Percentiles rank a stretch among this genome's conserved stretches.
phyloP scores from a whole-genome alignment of 441 rosid species.

The Gossypium gossypioides region DNA sequence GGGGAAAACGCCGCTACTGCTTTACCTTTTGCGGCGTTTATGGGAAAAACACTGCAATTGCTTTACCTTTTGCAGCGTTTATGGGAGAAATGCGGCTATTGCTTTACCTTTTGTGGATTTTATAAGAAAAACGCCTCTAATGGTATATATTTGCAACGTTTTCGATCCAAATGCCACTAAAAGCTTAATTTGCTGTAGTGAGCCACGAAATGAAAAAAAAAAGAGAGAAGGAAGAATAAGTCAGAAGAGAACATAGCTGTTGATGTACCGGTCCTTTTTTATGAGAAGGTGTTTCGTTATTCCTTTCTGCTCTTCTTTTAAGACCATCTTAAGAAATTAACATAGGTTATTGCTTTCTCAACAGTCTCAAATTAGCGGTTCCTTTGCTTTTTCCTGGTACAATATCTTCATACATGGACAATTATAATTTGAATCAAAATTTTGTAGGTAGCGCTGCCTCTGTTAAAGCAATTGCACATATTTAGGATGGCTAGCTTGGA shows the following conservation, averaged over 20 bases:
- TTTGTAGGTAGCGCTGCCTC: neutral
- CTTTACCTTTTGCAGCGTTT: too few species aligned
- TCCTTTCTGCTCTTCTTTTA: neutral
- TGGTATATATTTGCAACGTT: too few species aligned
- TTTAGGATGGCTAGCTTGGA: neutral
- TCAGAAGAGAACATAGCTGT: neutral
- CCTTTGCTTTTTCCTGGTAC: neutral
- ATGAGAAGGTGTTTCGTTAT: neutral
- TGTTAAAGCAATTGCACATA: neutral
- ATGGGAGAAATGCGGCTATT: too few species aligned
- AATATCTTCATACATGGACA: neutral
- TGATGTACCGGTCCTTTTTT: neutral
- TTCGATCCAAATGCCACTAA: too few species aligned
- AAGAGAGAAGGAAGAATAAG: neutral
- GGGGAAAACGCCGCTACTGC: too few species aligned
- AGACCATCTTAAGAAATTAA: too few species aligned
- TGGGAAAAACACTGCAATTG: too few species aligned
- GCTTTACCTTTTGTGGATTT: too few species aligned
- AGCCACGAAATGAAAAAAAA: neutral
- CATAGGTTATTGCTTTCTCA: neutral
- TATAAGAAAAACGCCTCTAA: too few species aligned
- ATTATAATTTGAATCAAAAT: neutral
- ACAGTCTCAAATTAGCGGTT: neutral
- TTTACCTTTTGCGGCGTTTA: too few species aligned
- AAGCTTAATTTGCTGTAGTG: too few species aligned